Evolutionary conservation across 306 rosid species (phyloP), one percentile per base, ranked within the genome.

Genomic region (Fagus sylvatica): DNA sequence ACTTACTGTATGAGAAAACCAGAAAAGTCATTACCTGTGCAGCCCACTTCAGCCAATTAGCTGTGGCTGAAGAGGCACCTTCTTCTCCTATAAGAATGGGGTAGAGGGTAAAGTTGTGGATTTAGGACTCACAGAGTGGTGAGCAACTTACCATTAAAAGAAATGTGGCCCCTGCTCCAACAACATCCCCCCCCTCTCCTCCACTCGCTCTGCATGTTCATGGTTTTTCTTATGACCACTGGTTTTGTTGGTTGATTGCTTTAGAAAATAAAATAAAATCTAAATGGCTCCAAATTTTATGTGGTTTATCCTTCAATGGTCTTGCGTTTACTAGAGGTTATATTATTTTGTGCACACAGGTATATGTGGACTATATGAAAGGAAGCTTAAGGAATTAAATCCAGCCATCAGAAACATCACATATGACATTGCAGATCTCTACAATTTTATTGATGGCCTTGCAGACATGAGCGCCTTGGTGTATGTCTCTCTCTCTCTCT

Each of bases 391-490:
- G 87, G 99, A 95, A 72, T 85, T 95, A 81, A 93, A 95, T 83
- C 99, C 98, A 7, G 96, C 97, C 19, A 78, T 80, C 84, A 82
- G 97, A 81, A 90, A 91, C 83, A 79, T 95, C 78, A 88, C 99
- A 39, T 95, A 93, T 70, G 99, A 95, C 79, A 91, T 95, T 73
- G 75, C 87, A 40, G 94, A 95, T 86, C 99, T 95, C 82, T 95
- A 93, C 86, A 93, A 93, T 83, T 95, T 95, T 84, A 91, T 95
- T 19, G 97, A 95, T 73, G 99, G 98, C 34, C 99, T 95, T 69
- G 84, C 97, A 33, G 99, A 95, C 86, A 69, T 95, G 98, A 95
- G 99, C 71, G 99, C 99, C 78, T 83, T 95, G 73, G 99, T 95
- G 99, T 95, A 88, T 59, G 39, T 73, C 78, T 74, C 90, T 85